Base-by-base conservation (phyloP, 2,329 filamentous ascomycete genomes). In the Apiospora kogelbergensis region DNA sequence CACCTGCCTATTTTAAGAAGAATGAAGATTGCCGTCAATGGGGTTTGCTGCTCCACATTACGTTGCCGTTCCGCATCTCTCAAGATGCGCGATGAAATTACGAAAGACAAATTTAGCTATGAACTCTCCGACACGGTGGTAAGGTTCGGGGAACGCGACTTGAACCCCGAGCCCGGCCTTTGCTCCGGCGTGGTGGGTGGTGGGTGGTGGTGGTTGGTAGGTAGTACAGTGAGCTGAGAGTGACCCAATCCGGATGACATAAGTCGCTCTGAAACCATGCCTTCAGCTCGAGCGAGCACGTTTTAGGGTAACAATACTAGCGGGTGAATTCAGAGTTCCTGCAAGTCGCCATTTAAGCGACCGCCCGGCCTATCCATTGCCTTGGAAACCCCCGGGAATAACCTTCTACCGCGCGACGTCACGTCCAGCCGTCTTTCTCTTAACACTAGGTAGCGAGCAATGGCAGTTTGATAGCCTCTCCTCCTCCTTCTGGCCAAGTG, bases 271-370 rank as follows among this genome's bases (percentile, higher is more conserved):
- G 53, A 60, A 37, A 37, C 30, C 37, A 30, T 26, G 30, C 20
- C 26, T 33, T 57, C 48, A 20, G 48, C 53, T 60, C 53, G 53
- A 37, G 53, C 53, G 53, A 60, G 53, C 53, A 60, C 53, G 53
- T 60, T 60, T 60, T 60, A 37, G 30, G 30, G 53, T 60, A 10
- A 37, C 53, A 60, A 37, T 60, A 37, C 53, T 60, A 60, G 53
- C 53, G 53, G 53, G 9, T 60, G 53, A 22, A 37, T 9, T 30
- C 24, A 57, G 48, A 57, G 48, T 24, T 26, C 24, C 46, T 53
- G 46, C 46, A 53, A 30, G 24, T 30, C 24, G 45, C 24, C 24
- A 17, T 17, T 37, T 60, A 60, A 60, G 53, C 30, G 53, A 60
- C 17, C 17, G 53, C 37, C 17, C 17, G 53, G 53, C 53, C 53